Evolutionary conservation across 1,139 yeast genomes (phyloP).

Genomic region (Nakaseomyces nivariensis): DNA sequence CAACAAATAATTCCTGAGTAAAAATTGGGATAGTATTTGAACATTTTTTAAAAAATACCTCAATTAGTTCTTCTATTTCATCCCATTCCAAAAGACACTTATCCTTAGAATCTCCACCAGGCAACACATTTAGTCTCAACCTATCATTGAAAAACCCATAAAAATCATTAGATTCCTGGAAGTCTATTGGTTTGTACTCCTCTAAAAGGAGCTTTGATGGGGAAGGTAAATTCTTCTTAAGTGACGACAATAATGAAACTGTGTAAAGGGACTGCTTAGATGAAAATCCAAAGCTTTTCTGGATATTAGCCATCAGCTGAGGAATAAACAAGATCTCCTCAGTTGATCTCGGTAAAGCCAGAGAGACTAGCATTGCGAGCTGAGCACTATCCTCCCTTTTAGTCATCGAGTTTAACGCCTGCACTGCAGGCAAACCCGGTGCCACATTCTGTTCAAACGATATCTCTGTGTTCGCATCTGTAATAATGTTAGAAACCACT

Average conservation of each 20-base stretch:
- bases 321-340: conserved; percentile 71
- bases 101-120: neutral
- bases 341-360: conserved; percentile 65
- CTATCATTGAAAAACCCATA: conserved; percentile 16
- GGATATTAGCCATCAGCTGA: conserved; percentile 54
- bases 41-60: conserved; percentile 66
- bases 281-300: conserved; percentile 59
- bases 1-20: conserved; percentile 37
- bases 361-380: conserved; percentile 58
- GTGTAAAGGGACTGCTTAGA: conserved; percentile 59
- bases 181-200: conserved; percentile 12
- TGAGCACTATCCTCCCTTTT: conserved; percentile 38
- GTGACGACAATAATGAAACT: conserved; percentile 58
- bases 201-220: conserved; percentile 33
- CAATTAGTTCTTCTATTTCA: conserved; percentile 28
- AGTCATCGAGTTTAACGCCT: conserved; percentile 39
- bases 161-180: conserved; percentile 25
- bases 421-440: conserved; percentile 71
- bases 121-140: conserved; percentile 15
- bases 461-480: conserved; percentile 20
- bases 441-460: conserved; percentile 54
- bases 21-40: conserved; percentile 59
- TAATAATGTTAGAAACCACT: conserved; percentile 19
- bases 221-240: conserved; percentile 48
- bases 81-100: conserved; percentile 9